These are phyloP conservation scores for Fomitopsis pulvina DNA, from an alignment of 768 basidiomycete species.

Conservation along the genomic window DNA sequence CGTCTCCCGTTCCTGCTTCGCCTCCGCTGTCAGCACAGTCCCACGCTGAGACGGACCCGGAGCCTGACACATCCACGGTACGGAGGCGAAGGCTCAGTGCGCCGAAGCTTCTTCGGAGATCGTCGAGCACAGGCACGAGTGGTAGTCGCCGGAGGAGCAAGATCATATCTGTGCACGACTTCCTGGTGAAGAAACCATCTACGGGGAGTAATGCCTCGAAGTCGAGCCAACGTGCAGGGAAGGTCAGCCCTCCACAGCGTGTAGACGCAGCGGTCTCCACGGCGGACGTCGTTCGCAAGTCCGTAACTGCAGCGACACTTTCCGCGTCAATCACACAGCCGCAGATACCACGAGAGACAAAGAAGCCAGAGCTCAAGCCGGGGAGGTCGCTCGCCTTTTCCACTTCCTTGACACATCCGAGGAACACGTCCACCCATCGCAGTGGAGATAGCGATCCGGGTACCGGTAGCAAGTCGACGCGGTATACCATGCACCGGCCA, in stretches of 20 bases:
- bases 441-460: slow-evolving; percentile 5
- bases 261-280: background rate
- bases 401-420: background rate
- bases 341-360: background rate
- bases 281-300: background rate
- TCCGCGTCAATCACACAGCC: background rate
- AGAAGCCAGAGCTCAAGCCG: background rate
- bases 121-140: background rate
- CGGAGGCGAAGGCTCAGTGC: slow-evolving; percentile 3
- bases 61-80: slow-evolving; percentile 5
- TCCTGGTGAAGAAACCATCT: background rate
- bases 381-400: background rate
- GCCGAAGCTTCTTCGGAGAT: background rate
- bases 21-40: slow-evolving; percentile 1
- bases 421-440: background rate
- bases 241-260: background rate
- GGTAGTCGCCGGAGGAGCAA: background rate
- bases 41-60: slow-evolving; percentile 8
- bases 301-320: background rate
- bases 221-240: background rate
- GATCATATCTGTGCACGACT: background rate
- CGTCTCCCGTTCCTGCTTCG: slow-evolving; percentile 10
- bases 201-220: background rate
- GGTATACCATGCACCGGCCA: slow-evolving; percentile 9
- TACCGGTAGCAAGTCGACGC: background rate